Evolutionary conservation across 352 stramenopile genomes (phyloP), one percentile per base, ranked within the genome.

Genomic region (Globisporangium megalacanthum): DNA sequence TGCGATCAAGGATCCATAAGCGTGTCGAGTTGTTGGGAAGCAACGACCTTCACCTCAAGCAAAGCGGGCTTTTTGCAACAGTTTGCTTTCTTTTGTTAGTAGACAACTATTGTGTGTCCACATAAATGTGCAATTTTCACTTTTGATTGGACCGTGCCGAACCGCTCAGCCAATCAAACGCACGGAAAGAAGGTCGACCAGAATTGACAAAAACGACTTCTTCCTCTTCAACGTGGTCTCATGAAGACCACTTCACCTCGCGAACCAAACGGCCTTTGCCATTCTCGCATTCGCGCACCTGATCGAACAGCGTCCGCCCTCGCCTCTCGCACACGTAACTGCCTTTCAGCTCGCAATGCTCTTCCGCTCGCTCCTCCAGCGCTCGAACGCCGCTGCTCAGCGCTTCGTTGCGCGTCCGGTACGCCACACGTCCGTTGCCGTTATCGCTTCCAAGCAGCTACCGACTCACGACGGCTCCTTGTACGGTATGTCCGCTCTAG

Each of bases 361-460:
- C 45, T 64, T 59, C 31, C 51, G 51, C 50, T 54, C 36, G 41
- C 56, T 53, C 10, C 29, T 59, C 13, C 50, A 59, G 22, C 52
- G 50, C 17, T 59, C 42, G 33, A 45, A 53, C 56, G 29, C 19
- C 14, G 25, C 29, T 9, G 37, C 56, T 11, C 36, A 36, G 36
- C 56, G 41, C 14, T 39, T 39, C 35, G 35, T 39, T 8, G 47
- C 49, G 33, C 56, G 36, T 35, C 39, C 31, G 10, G 52, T 60
- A 10, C 20, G 35, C 25, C 22, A 41, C 15, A 6, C 6, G 10
- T 36, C 46, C 45, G 15, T 15, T 45, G 54, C 35, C 2, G 31
- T 37, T 6, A 0, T 37, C 31, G 20, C 3, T 25, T 7, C 37
- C n/a, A 17, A 20, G 41, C 14, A 7, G 25, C n/a, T 17, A 10